Conservation (phyloP, 1,284 basidiomycete genomes). For the Coniferiporia sulphurascens region DNA sequence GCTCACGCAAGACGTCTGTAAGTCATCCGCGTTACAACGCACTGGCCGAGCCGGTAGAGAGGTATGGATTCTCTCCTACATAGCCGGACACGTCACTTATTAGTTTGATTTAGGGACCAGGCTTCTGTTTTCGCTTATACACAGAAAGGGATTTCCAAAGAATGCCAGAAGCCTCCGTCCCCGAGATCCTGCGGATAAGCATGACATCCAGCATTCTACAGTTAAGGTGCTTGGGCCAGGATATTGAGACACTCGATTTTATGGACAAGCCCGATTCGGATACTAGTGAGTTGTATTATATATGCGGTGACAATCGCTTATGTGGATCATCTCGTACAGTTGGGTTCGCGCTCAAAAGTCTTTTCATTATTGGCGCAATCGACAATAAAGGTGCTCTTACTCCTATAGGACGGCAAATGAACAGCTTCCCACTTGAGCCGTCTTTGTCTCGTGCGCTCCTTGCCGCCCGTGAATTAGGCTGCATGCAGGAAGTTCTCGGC, state of each 20-base stretch:
- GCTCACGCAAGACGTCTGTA: constrained; percentile 79
- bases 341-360: constrained; percentile 63
- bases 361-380: constrained; percentile 75
- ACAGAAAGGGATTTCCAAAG: constrained; percentile 71
- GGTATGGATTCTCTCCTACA: constrained; percentile 34
- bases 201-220: constrained; percentile 80
- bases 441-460: constrained; percentile 73
- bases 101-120: constrained; percentile 49
- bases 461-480: constrained; percentile 65
- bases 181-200: constrained; percentile 86
- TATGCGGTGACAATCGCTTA: background rate
- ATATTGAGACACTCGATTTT: constrained; percentile 74
- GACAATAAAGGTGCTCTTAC: constrained; percentile 63
- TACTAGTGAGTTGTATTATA: constrained; percentile 49
- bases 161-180: constrained; percentile 66
- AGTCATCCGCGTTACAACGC: constrained; percentile 82
- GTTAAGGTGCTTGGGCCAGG: constrained; percentile 76
- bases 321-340: constrained; percentile 40
- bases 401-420: constrained; percentile 70
- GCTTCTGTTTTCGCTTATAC: constrained; percentile 86
- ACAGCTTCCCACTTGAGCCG: constrained; percentile 81
- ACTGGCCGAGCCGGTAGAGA: constrained; percentile 91
- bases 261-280: constrained; percentile 80
- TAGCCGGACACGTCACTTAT: background rate
- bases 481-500: constrained; percentile 70